Evolutionary conservation across 352 stramenopile genomes (phyloP), one percentile per base, ranked within the genome.

Genomic region (Globisporangium apiculatum): DNA sequence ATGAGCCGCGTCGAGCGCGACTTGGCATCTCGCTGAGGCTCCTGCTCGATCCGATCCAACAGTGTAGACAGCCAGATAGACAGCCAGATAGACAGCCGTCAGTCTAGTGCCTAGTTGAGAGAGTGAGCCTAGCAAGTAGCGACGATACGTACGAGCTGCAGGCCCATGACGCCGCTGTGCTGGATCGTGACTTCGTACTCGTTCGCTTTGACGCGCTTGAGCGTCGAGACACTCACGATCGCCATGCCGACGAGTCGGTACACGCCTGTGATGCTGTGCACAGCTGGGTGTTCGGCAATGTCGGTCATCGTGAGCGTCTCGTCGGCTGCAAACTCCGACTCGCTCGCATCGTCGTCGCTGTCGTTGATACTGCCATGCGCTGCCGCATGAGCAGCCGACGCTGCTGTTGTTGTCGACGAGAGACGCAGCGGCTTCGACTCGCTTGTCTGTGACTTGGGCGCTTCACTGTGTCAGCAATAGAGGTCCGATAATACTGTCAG

Each of bases 231-330:
- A 56, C 81, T 91, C 42, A 91, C 80, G 53, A 79, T 83, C 38
- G 71, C 68, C 83, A 90, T 91, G 24, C 79, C 79, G 12, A 87
- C 79, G 11, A 87, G 78, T 59, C 81, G 79, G 61, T 93, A 91
- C n/a, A 91, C 83, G 42, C 83, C 83, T 7, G 83, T 92, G 63
- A 93, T 89, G 53, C 76, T 91, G 48, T 76, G 81, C 48, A 92
- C 78, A 7, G 80, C 65, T 5, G 83, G 82, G 52, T 91, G 82
- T 41, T 89, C 77, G n/a, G 79, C 77, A 8, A 89, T 61, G 8
- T 81, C 71, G 31, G 83, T 76, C 3, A 68, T 65, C 7, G 82
- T 91, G 53, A 89, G 73, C 9, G 82, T 91, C 40, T 91, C 77
- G 57, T 88, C 79, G n/a, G 66, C 64, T n/a, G 71, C 67, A 48